Conservation (phyloP, 371 early-diverging fungal genomes). For the Mucor indicus region DNA sequence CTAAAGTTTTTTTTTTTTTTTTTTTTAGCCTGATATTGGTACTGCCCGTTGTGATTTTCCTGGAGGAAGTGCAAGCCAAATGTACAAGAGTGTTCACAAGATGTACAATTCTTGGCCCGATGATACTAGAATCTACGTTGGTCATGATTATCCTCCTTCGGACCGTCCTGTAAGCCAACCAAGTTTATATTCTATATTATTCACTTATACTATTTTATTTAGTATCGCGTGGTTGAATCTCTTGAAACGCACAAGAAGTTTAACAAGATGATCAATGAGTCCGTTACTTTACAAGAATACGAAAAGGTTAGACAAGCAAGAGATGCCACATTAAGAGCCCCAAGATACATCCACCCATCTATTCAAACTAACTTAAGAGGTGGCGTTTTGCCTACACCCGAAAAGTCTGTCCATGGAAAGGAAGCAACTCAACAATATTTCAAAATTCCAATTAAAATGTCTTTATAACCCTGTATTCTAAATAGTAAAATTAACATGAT, state of each 20-base stretch:
- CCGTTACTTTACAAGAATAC: constrained; percentile 24
- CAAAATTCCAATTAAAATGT: constrained; percentile 22
- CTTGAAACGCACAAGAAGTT: constrained; percentile 29
- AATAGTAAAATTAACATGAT: no score
- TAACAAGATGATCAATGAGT: constrained; percentile 38
- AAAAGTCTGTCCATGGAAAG: constrained; percentile 15
- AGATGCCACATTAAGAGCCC: constrained; percentile 20
- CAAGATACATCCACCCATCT: constrained; percentile 46
- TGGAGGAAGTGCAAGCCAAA: constrained; percentile 39
- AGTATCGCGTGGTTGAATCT: constrained; percentile 33
- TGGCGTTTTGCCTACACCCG: constrained; percentile 21
- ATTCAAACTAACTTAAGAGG: constrained; percentile 35
- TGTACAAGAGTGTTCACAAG: constrained; percentile 43
- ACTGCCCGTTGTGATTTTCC: constrained; percentile 53
- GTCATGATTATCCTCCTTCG: constrained; percentile 44
- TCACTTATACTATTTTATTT: neutral
- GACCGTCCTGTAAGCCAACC: constrained; percentile 26
- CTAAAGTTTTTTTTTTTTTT: neutral
- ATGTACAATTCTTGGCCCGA: constrained; percentile 39
- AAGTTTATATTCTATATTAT: no score
- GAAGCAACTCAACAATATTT: constrained; percentile 15
- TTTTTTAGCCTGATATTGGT: constrained; percentile 43
- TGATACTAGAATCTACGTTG: constrained; percentile 47
- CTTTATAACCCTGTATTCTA: no score
- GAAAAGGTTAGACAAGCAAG: constrained; percentile 17